Conservation (phyloP, 805 yeast genomes). For the Starmerella geochares region DNA sequence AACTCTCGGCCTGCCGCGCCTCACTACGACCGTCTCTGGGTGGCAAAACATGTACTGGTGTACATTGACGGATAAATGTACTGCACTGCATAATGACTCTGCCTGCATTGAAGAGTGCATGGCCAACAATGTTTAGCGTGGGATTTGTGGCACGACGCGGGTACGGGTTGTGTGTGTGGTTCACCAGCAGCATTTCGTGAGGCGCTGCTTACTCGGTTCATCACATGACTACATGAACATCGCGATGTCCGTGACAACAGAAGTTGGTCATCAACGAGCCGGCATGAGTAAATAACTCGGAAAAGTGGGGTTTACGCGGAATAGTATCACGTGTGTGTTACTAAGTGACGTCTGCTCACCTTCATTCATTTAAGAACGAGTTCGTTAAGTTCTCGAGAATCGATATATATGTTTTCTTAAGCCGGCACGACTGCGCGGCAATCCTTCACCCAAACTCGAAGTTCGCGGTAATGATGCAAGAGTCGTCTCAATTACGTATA, state of each 20-base stretch:
- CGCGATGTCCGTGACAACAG: too few relatives aligned
- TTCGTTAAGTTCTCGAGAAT: background rate
- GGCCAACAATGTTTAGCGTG: background rate
- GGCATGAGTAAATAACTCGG: background rate
- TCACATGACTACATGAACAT: too few relatives aligned
- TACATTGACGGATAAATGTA: background rate
- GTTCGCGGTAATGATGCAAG: background rate
- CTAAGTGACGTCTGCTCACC: background rate
- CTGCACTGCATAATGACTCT: background rate
- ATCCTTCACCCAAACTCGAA: background rate
- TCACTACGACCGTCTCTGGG: slow-evolving; percentile 10
- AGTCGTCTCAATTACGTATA: slow-evolving; percentile 4
- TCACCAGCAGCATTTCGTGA: too few relatives aligned
- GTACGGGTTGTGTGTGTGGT: background rate
- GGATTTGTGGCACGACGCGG: background rate
- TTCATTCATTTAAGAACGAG: background rate
- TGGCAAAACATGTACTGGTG: slow-evolving; percentile 17
- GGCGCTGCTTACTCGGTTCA: too few relatives aligned
- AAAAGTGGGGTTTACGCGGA: background rate
- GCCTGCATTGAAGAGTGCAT: background rate
- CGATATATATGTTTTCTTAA: too few relatives aligned
- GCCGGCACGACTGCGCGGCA: too few relatives aligned
- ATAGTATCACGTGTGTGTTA: background rate
- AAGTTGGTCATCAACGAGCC: background rate
- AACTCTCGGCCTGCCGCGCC: slow-evolving; percentile 1